Percentiles rank a stretch among this genome's conserved stretches.
Conservation (phyloP, 2,329 filamentous ascomycete species). For the Colletotrichum caudatum region DNA sequence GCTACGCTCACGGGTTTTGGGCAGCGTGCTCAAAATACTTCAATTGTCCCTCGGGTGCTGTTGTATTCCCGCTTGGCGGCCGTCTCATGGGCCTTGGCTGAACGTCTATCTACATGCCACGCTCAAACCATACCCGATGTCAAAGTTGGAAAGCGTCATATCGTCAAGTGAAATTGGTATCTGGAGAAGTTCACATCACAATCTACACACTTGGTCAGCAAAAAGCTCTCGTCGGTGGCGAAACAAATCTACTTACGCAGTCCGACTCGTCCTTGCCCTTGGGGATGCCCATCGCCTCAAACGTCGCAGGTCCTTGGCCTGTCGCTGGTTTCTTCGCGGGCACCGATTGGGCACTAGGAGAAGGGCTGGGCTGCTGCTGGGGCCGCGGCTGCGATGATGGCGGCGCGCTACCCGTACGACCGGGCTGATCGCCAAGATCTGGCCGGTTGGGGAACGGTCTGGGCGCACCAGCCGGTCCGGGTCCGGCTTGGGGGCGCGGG, state of each 20-base stretch:
- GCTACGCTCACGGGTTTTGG: background rate
- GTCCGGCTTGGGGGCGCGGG: conserved; percentile 31
- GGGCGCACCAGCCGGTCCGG: conserved; percentile 25
- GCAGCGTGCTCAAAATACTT: conserved; percentile 7
- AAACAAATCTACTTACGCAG: conserved; percentile 75
- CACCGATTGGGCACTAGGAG: conserved; percentile 49
- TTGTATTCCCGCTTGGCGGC: conserved; percentile 21
- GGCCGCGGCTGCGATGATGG: conserved; percentile 47
- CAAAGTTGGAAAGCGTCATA: conserved; percentile 31
- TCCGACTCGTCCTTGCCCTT: conserved; percentile 85
- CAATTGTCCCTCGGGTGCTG: conserved; percentile 26
- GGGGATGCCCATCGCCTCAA: conserved; percentile 98
- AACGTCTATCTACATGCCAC: conserved; percentile 33
- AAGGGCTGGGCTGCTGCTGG: conserved; percentile 45
- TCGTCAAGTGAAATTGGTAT: conserved; percentile 38
- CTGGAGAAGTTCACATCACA: conserved; percentile 38
- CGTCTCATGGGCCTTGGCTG: conserved; percentile 8
- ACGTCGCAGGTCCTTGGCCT: conserved; percentile 89
- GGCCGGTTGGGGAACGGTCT: conserved; percentile 35
- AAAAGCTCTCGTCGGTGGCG: background rate
- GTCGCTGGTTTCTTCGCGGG: conserved; percentile 59
- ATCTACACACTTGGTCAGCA: conserved; percentile 26
- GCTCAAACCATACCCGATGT: conserved; percentile 14
- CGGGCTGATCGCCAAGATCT: conserved; percentile 39
- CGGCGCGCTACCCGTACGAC: conserved; percentile 55